Conservation (phyloP, 208 protist genomes). For the Leishmania braziliensis region DNA sequence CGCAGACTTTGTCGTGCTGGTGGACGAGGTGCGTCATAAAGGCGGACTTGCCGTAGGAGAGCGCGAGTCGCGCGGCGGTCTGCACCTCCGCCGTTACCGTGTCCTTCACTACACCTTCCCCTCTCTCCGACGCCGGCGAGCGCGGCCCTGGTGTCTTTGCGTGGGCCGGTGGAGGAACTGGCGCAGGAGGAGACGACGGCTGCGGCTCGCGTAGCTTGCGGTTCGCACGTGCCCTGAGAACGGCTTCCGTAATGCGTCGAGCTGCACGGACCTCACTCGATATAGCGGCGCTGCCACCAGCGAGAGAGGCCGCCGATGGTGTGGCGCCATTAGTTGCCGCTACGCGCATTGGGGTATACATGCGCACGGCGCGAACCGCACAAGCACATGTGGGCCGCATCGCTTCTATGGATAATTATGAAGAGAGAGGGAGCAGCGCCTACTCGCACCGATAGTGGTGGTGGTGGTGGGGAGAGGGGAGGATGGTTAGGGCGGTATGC, state of each 20-base stretch:
- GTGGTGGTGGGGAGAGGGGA: neutral
- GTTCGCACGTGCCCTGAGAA: conserved; percentile 10
- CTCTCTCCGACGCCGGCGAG: neutral
- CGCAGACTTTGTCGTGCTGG: conserved; percentile 21
- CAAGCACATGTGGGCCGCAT: conserved; percentile 6
- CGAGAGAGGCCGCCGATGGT: neutral
- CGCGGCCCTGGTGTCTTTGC: neutral
- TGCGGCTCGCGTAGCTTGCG: neutral
- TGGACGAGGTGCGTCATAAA: conserved; percentile 38
- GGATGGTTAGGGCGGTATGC: neutral
- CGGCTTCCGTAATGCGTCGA: conserved; percentile 16
- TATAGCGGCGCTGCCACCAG: neutral
- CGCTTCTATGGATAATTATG: neutral
- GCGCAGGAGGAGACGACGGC: neutral
- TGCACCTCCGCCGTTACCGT: neutral
- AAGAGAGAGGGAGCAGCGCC: neutral
- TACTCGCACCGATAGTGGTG: neutral
- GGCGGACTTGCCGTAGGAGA: conserved; percentile 32
- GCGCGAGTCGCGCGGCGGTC: conserved; percentile 11
- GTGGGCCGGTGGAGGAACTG: conserved; percentile 1
- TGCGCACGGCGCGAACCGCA: conserved; percentile 28
- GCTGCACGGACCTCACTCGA: conserved; percentile 13
- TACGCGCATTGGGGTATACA: conserved; percentile 28
- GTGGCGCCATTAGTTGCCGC: neutral
- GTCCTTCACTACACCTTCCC: neutral